phyloP scores from a whole-genome alignment of 176 grass and related monocot species.

The sorghum (Sorghum bicolor) region Sorghum_bicolor_NCBIv3 NC_012870.2:12321501-12322000 shows the following conservation, averaged over 20 bases:
- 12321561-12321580: background rate
- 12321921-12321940: background rate
- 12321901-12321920: background rate
- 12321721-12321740: constrained; percentile 21
- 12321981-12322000: background rate
- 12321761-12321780: background rate
- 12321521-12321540: too few species aligned
- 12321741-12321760: background rate
- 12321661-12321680: constrained; percentile 19
- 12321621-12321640: background rate
- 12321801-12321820: background rate
- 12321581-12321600: background rate
- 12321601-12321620: constrained; percentile 27
- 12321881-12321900: background rate
- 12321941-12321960: too few species aligned
- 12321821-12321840: background rate
- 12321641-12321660: background rate
- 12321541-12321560: too few species aligned
- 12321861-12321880: too few species aligned
- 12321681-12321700: constrained; percentile 41
- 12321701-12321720: constrained; percentile 31
- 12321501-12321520: too few species aligned
- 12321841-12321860: background rate
- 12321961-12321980: background rate
- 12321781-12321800: background rate